A percentile compares a stretch with the other conserved stretches of the same genome.
phyloP scores from a whole-genome alignment of 192 early-diverging fungal species.

The Fimicolochytrium jonesii region DNA sequence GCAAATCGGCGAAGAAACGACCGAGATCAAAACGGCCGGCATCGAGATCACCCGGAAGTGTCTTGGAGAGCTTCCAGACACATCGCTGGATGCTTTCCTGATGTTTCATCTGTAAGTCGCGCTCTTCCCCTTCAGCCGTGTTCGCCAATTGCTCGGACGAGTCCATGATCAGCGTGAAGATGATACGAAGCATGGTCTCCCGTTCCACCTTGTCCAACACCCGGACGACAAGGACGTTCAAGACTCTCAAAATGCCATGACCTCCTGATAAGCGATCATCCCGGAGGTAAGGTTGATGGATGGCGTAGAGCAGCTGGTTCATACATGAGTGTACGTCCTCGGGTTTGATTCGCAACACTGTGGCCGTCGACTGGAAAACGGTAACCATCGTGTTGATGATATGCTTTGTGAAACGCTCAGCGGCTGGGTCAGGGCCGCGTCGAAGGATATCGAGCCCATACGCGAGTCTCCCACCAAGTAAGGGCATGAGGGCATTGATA shows the following conservation, averaged over 20 bases:
- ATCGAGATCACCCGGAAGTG: constrained; percentile 67
- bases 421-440: constrained; percentile 26
- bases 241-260: constrained; percentile 56
- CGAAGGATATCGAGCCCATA: constrained; percentile 56
- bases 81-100: constrained; percentile 94
- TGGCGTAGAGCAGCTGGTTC: constrained; percentile 70
- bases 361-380: constrained; percentile 67
- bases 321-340: constrained; percentile 65
- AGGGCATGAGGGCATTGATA: constrained; percentile 67
- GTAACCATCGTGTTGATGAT: constrained; percentile 71
- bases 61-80: constrained; percentile 92
- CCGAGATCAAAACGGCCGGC: constrained; percentile 57
- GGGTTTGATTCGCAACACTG: constrained; percentile 59
- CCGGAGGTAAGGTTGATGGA: constrained; percentile 71
- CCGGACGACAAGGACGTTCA: constrained; percentile 87
- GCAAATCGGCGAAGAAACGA: constrained; percentile 68
- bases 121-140: not conserved
- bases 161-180: constrained; percentile 9
- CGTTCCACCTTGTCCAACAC: constrained; percentile 85
- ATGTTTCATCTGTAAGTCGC: constrained; percentile 58
- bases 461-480: constrained; percentile 57
- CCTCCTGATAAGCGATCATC: constrained; percentile 51
- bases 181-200: constrained; percentile 27
- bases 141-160: not conserved
- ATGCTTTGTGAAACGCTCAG: constrained; percentile 74